A percentile compares a stretch with the other conserved stretches of the same genome.
phyloP scores from a whole-genome alignment of 805 yeast species.

The Candida namnaoensis region DNA sequence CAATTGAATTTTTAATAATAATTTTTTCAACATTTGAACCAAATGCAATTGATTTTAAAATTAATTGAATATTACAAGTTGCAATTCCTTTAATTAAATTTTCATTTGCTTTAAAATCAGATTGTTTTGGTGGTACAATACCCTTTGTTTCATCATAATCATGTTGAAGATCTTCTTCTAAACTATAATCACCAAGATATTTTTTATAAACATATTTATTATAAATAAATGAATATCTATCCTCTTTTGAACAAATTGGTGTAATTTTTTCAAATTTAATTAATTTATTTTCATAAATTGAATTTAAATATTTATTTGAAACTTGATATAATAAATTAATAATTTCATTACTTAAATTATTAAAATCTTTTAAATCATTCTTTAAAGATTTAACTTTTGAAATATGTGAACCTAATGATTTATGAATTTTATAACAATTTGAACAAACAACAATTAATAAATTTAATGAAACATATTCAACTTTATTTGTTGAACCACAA shows the following conservation, averaged over 20 bases:
- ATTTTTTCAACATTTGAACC: conserved; percentile 39
- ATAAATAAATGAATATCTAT: conserved; percentile 50
- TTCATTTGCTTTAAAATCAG: conserved; percentile 21
- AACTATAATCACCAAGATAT: conserved; percentile 23
- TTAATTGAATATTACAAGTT: conserved; percentile 34
- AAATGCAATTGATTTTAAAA: conserved; percentile 32
- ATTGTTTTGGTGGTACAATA: no score
- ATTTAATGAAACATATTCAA: conserved; percentile 85
- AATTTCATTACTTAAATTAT: conserved; percentile 43
- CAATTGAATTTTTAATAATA: conserved; percentile 20
- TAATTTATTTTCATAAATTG: conserved; percentile 45
- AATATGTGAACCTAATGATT: conserved; percentile 77
- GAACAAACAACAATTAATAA: conserved; percentile 67
- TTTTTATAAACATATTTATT: conserved; percentile 54
- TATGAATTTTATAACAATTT: conserved; percentile 81
- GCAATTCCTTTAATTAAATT: conserved; percentile 44
- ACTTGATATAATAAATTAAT: conserved; percentile 46
- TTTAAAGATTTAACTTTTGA: conserved; percentile 72
- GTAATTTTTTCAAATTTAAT: conserved; percentile 18
- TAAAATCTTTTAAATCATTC: conserved; percentile 50
- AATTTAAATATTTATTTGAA: conserved; percentile 46
- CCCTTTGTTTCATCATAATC: neutral
- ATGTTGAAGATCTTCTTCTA: no score
- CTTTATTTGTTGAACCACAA: conserved; percentile 55
- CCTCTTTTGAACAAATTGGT: conserved; percentile 29